phyloP scores from a whole-genome alignment of 148 eudicot genomes.

The Bassia scoparia region DNA sequence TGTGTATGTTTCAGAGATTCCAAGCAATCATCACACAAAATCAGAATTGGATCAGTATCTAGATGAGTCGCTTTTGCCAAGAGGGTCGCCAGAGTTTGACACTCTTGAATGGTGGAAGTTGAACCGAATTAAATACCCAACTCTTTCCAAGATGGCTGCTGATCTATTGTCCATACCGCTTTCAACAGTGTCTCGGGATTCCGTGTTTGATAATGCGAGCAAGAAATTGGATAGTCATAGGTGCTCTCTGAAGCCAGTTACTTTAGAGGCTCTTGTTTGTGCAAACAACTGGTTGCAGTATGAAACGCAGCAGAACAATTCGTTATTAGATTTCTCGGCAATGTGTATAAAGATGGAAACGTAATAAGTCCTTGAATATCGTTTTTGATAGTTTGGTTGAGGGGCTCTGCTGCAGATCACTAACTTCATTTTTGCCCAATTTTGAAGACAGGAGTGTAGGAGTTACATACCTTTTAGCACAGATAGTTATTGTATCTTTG shows the following conservation, averaged over 20 bases:
- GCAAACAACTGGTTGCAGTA: slow-evolving; percentile 69
- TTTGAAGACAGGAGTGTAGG: slow-evolving; percentile 17
- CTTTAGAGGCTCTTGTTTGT: slow-evolving; percentile 60
- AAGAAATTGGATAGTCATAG: slow-evolving; percentile 48
- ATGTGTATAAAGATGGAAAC: slow-evolving; percentile 17
- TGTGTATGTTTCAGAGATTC: slow-evolving; percentile 46
- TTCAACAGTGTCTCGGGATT: slow-evolving; percentile 46
- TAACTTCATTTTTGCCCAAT: slow-evolving; percentile 9
- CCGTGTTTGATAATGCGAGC: slow-evolving; percentile 48
- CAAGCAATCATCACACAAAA: slow-evolving; percentile 39
- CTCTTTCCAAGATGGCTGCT: slow-evolving; percentile 73
- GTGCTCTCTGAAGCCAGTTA: slow-evolving; percentile 41
- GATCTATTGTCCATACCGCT: slow-evolving; percentile 67
- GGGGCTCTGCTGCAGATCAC: slow-evolving; percentile 13
- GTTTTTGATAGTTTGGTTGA: neutral
- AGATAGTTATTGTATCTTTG: slow-evolving; percentile 18
- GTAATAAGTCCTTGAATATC: neutral
- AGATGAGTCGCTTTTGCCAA: slow-evolving; percentile 60
- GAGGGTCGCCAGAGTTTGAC: slow-evolving; percentile 53
- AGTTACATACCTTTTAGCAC: slow-evolving; percentile 16
- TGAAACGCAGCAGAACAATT: slow-evolving; percentile 15
- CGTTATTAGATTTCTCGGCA: slow-evolving; percentile 16
- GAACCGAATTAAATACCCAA: slow-evolving; percentile 53
- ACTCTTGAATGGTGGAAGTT: slow-evolving; percentile 85
- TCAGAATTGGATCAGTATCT: slow-evolving; percentile 75